Evolutionary conservation across 202 grass and related monocot genomes (phyloP).

Genomic region (Brachypodium distachyon): DNA sequence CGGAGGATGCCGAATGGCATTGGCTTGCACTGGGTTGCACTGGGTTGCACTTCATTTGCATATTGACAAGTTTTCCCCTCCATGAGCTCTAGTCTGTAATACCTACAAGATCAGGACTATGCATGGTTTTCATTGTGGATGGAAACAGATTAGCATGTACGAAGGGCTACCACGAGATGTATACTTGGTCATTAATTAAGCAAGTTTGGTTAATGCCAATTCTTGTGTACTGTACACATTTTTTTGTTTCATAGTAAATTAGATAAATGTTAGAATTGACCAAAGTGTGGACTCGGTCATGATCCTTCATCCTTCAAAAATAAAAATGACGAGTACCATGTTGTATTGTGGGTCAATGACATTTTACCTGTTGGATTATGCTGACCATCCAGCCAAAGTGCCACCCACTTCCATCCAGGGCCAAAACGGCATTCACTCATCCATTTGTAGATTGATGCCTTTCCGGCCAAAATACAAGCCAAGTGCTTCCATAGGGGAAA

Average conservation of each 20-base stretch:
- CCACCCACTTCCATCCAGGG: not conserved
- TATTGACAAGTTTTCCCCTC: not conserved
- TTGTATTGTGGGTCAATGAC: not conserved
- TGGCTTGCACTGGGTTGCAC: not conserved
- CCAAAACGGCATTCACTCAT: not conserved
- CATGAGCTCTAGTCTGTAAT: constrained; percentile 15
- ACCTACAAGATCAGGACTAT: not conserved
- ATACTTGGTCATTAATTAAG: not conserved
- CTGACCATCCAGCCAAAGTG: not conserved
- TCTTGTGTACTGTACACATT: not conserved
- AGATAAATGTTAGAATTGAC: not conserved
- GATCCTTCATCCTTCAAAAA: not conserved
- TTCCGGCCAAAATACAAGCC: not conserved
- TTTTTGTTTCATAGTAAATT: not conserved
- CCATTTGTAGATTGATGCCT: not conserved
- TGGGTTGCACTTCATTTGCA: not conserved
- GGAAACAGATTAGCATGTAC: not conserved
- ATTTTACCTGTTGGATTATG: not conserved
- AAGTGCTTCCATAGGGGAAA: not conserved
- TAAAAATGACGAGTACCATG: not conserved
- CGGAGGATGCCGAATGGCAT: constrained; percentile 7
- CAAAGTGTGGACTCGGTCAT: no score
- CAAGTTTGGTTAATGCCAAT: not conserved
- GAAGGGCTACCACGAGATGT: not conserved
- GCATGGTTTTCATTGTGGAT: not conserved